phyloP scores from a whole-genome alignment of 129 eudicot species.

The Cynara cardunculus region DNA sequence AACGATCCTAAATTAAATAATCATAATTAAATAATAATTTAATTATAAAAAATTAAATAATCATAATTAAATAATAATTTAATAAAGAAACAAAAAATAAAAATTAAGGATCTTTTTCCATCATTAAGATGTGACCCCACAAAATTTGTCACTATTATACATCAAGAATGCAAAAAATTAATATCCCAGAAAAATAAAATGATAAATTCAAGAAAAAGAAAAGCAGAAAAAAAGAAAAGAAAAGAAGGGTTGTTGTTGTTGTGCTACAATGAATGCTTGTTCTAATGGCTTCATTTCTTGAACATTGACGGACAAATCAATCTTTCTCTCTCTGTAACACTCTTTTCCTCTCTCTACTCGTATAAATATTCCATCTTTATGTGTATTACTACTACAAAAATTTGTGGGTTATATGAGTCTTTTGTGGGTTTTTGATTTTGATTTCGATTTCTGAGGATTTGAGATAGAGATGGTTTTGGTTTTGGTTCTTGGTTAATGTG shows the following conservation, averaged over 20 bases:
- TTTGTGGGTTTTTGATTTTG: slow-evolving; percentile 22
- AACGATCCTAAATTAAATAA: too few relatives aligned
- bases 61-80: neutral
- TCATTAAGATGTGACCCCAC: slow-evolving; percentile 22
- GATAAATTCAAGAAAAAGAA: neutral
- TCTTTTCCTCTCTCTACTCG: neutral
- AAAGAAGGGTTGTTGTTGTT: slow-evolving; percentile 21
- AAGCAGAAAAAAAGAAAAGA: neutral
- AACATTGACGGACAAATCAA: slow-evolving; percentile 35
- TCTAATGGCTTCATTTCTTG: slow-evolving; percentile 29
- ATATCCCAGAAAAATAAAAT: slow-evolving; percentile 9
- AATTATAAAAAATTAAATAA: neutral
- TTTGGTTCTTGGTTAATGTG: slow-evolving; percentile 31
- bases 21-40: neutral
- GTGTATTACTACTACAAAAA: slow-evolving; percentile 2
- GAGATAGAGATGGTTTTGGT: slow-evolving; percentile 9
- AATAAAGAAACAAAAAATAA: neutral
- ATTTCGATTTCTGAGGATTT: slow-evolving; percentile 1
- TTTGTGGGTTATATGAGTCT: too few relatives aligned
- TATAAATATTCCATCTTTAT: slow-evolving; percentile 19
- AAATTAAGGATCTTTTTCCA: slow-evolving; percentile 16
- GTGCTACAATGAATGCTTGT: slow-evolving; percentile 38
- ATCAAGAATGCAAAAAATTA: slow-evolving; percentile 16
- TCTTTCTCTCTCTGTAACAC: slow-evolving; percentile 13
- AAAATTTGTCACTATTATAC: slow-evolving; percentile 19